A percentile compares a stretch with the other conserved stretches of the same genome.
phyloP scores from a whole-genome alignment of 768 basidiomycete genomes.

The Macrolepiota albuminosa region DNA sequence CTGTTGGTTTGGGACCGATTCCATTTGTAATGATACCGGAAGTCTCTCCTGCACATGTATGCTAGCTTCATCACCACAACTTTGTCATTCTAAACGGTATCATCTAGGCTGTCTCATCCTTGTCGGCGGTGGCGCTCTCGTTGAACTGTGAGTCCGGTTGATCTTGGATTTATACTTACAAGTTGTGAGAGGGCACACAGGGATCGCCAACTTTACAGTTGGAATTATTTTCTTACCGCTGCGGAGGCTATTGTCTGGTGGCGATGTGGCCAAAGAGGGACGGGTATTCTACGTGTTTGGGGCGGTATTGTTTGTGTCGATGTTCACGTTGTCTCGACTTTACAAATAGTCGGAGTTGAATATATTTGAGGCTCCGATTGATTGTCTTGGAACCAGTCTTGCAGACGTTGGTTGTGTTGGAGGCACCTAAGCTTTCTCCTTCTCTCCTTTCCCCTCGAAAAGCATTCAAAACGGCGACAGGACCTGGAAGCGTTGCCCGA shows the following conservation, averaged over 20 bases:
- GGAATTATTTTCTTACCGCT: slow-evolving; percentile 84
- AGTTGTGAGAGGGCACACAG: slow-evolving; percentile 29
- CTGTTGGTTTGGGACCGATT: slow-evolving; percentile 85
- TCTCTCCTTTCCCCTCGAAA: slow-evolving; percentile 35
- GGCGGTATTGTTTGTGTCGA: slow-evolving; percentile 39
- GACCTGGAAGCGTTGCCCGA: slow-evolving; percentile 62
- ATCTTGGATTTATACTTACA: not conserved
- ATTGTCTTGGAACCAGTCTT: slow-evolving; percentile 21
- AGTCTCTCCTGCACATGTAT: slow-evolving; percentile 73
- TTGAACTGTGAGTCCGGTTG: slow-evolving; percentile 51
- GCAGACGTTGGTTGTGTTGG: slow-evolving; percentile 39
- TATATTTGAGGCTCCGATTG: slow-evolving; percentile 26
- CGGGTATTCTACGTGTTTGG: slow-evolving; percentile 88
- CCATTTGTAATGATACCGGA: slow-evolving; percentile 93
- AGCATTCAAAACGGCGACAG: slow-evolving; percentile 65
- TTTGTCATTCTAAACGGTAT: slow-evolving; percentile 1
- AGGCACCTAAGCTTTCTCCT: slow-evolving; percentile 30
- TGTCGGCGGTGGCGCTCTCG: slow-evolving; percentile 72
- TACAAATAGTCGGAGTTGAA: slow-evolving; percentile 30
- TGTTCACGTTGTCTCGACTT: slow-evolving; percentile 31
- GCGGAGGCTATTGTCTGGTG: slow-evolving; percentile 66
- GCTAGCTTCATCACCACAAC: slow-evolving; percentile 22
- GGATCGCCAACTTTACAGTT: slow-evolving; percentile 83
- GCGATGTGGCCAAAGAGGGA: slow-evolving; percentile 64
- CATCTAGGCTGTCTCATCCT: slow-evolving; percentile 67